A percentile compares a stretch with the other conserved stretches of the same genome.
These are phyloP conservation scores for Ogataea wickerhamii DNA, from an alignment of 805 yeast species.

Conservation along the genomic window DNA sequence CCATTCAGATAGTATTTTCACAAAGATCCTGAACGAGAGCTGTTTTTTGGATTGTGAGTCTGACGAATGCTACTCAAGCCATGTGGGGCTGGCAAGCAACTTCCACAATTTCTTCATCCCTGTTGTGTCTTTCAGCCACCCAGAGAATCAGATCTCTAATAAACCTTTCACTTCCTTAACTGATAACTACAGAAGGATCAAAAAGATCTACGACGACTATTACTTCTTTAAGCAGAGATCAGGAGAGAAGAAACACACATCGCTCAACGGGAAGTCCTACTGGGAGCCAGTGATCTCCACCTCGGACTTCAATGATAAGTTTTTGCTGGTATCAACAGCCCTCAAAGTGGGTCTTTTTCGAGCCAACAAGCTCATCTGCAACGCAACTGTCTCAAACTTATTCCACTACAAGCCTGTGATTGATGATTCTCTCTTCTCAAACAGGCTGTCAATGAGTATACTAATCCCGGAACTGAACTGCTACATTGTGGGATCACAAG, in stretches of 20 bases:
- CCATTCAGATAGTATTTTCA: constrained; percentile 28
- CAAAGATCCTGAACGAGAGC: constrained; percentile 40
- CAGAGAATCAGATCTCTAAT: constrained; percentile 5
- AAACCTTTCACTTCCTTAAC: constrained; percentile 21
- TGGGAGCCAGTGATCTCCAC: constrained; percentile 25
- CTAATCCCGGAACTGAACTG: constrained; percentile 40
- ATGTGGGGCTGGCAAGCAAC: constrained; percentile 37
- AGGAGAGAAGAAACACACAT: constrained; percentile 17
- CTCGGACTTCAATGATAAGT: constrained; percentile 27
- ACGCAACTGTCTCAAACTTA: constrained; percentile 41
- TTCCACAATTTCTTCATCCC: constrained; percentile 29
- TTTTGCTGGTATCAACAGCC: constrained; percentile 43
- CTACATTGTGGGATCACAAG: constrained; percentile 40
- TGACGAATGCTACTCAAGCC: constrained; percentile 40
- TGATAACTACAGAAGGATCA: constrained; percentile 27
- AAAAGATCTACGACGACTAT: constrained; percentile 29
- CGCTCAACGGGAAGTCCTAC: constrained; percentile 27
- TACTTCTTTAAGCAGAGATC: constrained; percentile 23
- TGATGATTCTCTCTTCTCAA: constrained; percentile 32
- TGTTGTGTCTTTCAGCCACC: constrained; percentile 20
- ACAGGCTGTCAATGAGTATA: constrained; percentile 28
- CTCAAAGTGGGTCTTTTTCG: constrained; percentile 43
- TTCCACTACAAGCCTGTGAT: constrained; percentile 35
- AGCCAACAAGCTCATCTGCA: constrained; percentile 44
- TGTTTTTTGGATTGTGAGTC: constrained; percentile 35